A percentile compares a stretch with the other conserved stretches of the same genome.
Conservation (phyloP, 768 basidiomycete species). For the Megacollybia marginata region DNA sequence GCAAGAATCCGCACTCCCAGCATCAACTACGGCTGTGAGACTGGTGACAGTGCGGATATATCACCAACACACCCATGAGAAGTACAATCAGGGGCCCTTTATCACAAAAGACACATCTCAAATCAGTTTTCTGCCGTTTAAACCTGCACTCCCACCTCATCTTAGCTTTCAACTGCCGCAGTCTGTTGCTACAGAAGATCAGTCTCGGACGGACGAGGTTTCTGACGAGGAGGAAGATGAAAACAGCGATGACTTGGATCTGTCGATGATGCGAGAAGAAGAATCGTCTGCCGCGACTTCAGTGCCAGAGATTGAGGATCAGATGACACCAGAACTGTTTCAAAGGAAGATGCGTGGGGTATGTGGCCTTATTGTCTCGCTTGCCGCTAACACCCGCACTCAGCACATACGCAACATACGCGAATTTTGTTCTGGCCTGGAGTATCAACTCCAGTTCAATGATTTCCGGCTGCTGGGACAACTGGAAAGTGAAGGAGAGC, state of each 20-base stretch:
- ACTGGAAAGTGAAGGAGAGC: constrained; percentile 32
- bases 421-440: constrained; percentile 37
- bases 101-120: too few relatives aligned
- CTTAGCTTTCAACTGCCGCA: background rate
- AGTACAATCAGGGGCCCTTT: too few relatives aligned
- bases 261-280: background rate
- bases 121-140: too few relatives aligned
- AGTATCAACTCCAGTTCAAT: constrained; percentile 39
- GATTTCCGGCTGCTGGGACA: constrained; percentile 35
- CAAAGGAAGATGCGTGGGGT: constrained; percentile 1
- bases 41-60: constrained; percentile 1
- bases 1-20: background rate
- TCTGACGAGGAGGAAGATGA: constrained; percentile 29
- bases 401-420: constrained; percentile 34
- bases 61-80: background rate
- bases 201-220: constrained; percentile 6
- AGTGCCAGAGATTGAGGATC: background rate
- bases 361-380: background rate
- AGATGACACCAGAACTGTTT: constrained; percentile 4
- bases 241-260: background rate
- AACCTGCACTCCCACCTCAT: background rate
- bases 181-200: background rate
- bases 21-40: background rate
- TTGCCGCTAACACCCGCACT: background rate
- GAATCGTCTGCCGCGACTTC: background rate